Evolutionary conservation across 441 rosid species (phyloP).

Genomic region (Isatis lusitanica): DNA sequence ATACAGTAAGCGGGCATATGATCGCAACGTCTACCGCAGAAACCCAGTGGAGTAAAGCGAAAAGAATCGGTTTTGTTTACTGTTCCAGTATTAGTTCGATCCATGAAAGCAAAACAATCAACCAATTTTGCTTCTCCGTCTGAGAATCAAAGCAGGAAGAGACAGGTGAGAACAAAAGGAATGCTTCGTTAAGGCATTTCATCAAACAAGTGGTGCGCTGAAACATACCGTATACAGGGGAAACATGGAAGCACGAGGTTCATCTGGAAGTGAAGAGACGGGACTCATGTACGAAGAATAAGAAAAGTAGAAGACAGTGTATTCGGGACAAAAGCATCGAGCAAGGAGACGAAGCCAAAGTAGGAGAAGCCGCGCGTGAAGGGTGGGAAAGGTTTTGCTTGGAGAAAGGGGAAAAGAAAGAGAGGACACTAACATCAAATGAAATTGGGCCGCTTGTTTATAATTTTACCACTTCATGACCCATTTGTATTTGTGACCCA

Average conservation of each 20-base stretch:
- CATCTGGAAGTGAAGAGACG: not conserved
- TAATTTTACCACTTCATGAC: not conserved
- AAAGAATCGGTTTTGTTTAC: conserved; percentile 6
- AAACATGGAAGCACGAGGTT: not conserved
- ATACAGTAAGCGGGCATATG: conserved; percentile 25
- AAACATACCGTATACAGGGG: not conserved
- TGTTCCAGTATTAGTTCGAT: not conserved
- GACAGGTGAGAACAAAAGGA: not conserved
- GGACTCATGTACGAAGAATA: not conserved
- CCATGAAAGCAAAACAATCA: conserved; percentile 4
- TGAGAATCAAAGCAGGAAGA: not conserved
- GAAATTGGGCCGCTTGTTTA: conserved; percentile 9
- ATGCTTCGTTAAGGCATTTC: conserved; percentile 12
- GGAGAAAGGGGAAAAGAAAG: not conserved
- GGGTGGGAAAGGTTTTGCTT: conserved; percentile 8
- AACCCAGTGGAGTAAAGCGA: not conserved
- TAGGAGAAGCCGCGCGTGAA: conserved; percentile 19
- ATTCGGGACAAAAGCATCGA: not conserved
- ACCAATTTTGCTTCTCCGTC: conserved; percentile 13
- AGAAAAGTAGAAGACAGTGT: not conserved
- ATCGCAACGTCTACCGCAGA: conserved; percentile 15
- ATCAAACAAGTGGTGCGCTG: conserved; percentile 32
- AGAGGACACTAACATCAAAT: not conserved
- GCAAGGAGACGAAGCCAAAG: not conserved
- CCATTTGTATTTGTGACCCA: not conserved